Evolutionary conservation across 2,329 filamentous ascomycete genomes (phyloP).

Genomic region (Fonsecaea erecta): DNA sequence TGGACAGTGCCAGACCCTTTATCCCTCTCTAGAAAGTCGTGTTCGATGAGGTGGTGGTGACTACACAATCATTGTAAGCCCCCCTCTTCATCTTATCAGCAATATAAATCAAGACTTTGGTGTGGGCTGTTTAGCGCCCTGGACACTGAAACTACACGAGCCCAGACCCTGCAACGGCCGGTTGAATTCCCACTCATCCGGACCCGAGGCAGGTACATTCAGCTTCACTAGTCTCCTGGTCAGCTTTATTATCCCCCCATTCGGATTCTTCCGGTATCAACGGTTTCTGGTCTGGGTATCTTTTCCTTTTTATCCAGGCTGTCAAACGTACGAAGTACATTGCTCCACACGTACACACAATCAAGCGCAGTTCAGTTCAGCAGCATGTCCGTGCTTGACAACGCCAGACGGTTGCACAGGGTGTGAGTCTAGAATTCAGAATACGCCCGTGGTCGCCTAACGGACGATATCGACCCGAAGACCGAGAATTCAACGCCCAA

Average conservation of each 20-base stretch:
- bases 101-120: neutral
- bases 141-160: neutral
- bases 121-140: neutral
- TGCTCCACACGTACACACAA: neutral
- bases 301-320: neutral
- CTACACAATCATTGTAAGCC: neutral
- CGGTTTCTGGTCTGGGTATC: neutral
- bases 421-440: neutral
- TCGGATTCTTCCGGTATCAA: neutral
- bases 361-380: neutral
- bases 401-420: neutral
- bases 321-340: neutral
- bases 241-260: neutral
- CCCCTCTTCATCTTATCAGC: neutral
- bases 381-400: neutral
- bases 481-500: neutral
- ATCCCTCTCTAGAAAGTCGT: neutral
- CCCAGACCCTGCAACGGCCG: too few relatives aligned
- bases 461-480: neutral
- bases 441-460: neutral
- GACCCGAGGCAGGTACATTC: neutral
- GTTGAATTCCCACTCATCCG: neutral
- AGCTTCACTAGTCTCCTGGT: too few relatives aligned
- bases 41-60: neutral
- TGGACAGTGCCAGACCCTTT: neutral